These are phyloP conservation scores for Skeletonema costatum DNA, from an alignment of 108 stramenopile genomes.

Conservation along the genomic window DNA sequence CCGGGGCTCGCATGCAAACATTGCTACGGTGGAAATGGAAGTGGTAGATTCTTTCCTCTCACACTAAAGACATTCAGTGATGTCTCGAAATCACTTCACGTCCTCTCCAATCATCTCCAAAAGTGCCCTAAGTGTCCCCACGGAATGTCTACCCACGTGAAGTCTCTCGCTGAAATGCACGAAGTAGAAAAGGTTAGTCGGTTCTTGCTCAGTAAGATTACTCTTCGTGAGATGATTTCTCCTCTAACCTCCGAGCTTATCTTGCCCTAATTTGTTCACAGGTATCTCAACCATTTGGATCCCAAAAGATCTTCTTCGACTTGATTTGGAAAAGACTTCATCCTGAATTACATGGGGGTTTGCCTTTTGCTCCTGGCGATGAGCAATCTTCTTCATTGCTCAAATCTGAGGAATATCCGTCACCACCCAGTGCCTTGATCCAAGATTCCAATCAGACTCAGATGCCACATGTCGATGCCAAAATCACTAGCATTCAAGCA, in stretches of 20 bases:
- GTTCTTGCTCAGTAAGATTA: neutral
- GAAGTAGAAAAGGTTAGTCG: constrained; percentile 63
- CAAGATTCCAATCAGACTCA: neutral
- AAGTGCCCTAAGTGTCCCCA: constrained; percentile 69
- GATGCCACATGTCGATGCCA: neutral
- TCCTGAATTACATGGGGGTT: constrained; percentile 22
- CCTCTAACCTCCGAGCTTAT: neutral
- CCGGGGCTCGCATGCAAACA: constrained; percentile 47
- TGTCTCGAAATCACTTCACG: constrained; percentile 44
- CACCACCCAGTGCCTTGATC: neutral
- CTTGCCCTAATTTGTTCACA: neutral
- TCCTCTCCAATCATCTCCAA: constrained; percentile 41
- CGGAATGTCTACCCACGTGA: constrained; percentile 62
- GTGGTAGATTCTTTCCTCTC: constrained; percentile 48
- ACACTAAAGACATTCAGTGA: constrained; percentile 51
- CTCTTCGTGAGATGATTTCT: neutral
- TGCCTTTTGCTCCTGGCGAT: neutral
- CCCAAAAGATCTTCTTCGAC: constrained; percentile 50
- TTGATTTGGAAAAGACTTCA: constrained; percentile 45
- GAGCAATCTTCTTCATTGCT: neutral
- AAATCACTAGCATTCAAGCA: neutral
- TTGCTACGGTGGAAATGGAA: constrained; percentile 44
- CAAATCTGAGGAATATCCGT: neutral
- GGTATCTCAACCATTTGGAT: constrained; percentile 42
- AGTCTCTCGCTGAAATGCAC: constrained; percentile 56